Evolutionary conservation across 2,329 filamentous ascomycete species (phyloP), one percentile per base, ranked within the genome.

Genomic region (Lizonia empirigonia): DNA sequence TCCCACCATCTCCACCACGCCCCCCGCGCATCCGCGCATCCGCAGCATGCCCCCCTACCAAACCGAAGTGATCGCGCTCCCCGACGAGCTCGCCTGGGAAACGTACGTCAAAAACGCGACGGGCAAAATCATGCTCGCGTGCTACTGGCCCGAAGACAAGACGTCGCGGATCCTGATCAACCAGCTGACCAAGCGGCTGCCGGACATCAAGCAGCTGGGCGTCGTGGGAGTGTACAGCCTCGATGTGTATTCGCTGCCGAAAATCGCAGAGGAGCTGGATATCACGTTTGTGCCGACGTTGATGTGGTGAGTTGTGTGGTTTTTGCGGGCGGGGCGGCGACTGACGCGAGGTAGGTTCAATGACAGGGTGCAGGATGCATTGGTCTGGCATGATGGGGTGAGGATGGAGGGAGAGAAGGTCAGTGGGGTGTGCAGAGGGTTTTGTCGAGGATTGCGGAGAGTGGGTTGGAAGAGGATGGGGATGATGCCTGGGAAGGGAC

Each of bases 371-470:
- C 52, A 55, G 37, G 63, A 66, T 50, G 44, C 63, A 9, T 39
- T 64, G 32, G 60, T 63, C 5, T 66, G 63, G 63, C 63, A 66
- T 38, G 55, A 62, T 19, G 63, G 63, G 2, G 60, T 62, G 10
- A 49, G 53, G 20, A 62, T 66, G 5, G 51, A 59, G 38, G 59
- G 58, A 1, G 63, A 66, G 53, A 65, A 58, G 30, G 62, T 63
- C 13, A 56, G 59, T 27, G 55, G 39, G 64, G 58, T 2, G 58
- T 69, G n/a, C 49, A 55, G 46, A 53, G 63, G 27, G 61, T 65
- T 10, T 50, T 69, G 16, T 50, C 64, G 20, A 54, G 63, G 35
- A 59, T 69, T 27, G 64, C 61, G 13, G 62, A 60, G 24, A 50
- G 48, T 2, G 59, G 60, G n/a, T 40, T 69, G 29, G 60, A 59